A percentile compares a stretch with the other conserved stretches of the same genome.
Conservation (phyloP, 352 stramenopile genomes). For the Globisporangium apiculatum region DNA sequence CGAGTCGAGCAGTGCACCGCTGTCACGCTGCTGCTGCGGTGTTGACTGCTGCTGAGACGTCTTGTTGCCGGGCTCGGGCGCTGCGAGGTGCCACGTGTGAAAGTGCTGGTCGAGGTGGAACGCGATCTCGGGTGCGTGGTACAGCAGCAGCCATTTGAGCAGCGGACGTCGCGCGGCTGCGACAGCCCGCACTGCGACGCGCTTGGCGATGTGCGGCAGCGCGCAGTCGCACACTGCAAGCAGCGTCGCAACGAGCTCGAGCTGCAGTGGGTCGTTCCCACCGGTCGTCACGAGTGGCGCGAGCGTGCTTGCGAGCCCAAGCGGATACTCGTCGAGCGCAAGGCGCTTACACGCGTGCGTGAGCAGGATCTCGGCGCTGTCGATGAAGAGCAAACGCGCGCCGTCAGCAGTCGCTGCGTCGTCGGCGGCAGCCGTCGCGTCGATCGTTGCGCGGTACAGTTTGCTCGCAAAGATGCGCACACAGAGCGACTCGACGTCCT, state of each 20-base stretch:
- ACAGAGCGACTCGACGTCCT: conserved; percentile 66
- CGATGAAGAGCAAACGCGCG: conserved; percentile 62
- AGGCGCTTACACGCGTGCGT: conserved; percentile 64
- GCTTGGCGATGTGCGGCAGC: conserved; percentile 41
- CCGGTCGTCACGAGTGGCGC: conserved; percentile 43
- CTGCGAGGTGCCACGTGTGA: conserved; percentile 45
- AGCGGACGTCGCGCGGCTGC: conserved; percentile 32
- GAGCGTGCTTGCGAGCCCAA: conserved; percentile 46
- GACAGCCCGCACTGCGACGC: conserved; percentile 19
- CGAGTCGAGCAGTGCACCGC: conserved; percentile 38
- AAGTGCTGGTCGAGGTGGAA: conserved; percentile 76
- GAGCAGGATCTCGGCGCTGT: conserved; percentile 65
- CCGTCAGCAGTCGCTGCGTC: conserved; percentile 30
- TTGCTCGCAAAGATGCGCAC: conserved; percentile 52
- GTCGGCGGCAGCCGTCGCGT: conserved; percentile 11
- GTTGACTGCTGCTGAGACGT: conserved; percentile 1
- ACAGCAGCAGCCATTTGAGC: conserved; percentile 70
- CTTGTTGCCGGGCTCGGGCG: conserved; percentile 6
- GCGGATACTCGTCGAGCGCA: conserved; percentile 34
- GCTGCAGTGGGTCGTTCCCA: conserved; percentile 59
- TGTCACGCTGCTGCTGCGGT: neutral
- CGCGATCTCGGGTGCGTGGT: conserved; percentile 57
- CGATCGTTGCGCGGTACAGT: conserved; percentile 34
- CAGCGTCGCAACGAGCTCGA: conserved; percentile 51
- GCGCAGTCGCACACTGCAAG: conserved; percentile 35